Evolutionary conservation across 768 basidiomycete species (phyloP).

Genomic region (Trametes punicea): DNA sequence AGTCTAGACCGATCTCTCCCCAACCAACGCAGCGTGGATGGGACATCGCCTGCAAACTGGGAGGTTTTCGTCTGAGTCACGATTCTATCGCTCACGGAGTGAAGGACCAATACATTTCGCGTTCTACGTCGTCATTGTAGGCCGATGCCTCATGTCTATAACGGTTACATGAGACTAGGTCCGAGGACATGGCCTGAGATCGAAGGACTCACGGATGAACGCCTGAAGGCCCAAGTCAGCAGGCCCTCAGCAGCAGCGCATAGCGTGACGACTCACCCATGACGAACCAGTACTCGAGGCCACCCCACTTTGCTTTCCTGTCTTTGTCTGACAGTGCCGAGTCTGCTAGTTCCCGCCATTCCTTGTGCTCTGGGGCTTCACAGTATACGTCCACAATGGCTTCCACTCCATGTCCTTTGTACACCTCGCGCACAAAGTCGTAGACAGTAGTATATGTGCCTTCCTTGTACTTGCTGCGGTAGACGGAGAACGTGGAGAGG

Average conservation of each 20-base stretch:
- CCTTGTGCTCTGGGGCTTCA: conserved; percentile 62
- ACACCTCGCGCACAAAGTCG: conserved; percentile 66
- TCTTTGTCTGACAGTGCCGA: conserved; percentile 53
- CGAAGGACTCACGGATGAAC: conserved; percentile 70
- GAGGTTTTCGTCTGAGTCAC: neutral
- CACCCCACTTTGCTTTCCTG: conserved; percentile 54
- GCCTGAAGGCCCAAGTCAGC: conserved; percentile 39
- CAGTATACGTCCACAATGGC: conserved; percentile 88
- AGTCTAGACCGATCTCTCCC: conserved; percentile 88
- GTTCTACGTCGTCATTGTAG: conserved; percentile 68
- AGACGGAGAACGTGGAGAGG: conserved; percentile 66
- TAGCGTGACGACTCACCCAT: conserved; percentile 48
- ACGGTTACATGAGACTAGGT: no score
- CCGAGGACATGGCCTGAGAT: no score
- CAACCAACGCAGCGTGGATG: conserved; percentile 84
- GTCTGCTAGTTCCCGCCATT: conserved; percentile 73
- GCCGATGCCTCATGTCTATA: conserved; percentile 65
- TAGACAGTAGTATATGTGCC: conserved; percentile 54
- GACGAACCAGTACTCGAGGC: conserved; percentile 77
- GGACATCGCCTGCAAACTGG: conserved; percentile 66
- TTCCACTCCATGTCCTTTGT: conserved; percentile 52
- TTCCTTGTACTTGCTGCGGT: conserved; percentile 57
- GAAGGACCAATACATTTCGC: conserved; percentile 59
- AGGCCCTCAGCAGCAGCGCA: neutral
- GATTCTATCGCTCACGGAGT: conserved; percentile 23